Evolutionary conservation across 1,284 basidiomycete genomes (phyloP).

Genomic region (Sporisorium iseilematis-ciliati): DNA sequence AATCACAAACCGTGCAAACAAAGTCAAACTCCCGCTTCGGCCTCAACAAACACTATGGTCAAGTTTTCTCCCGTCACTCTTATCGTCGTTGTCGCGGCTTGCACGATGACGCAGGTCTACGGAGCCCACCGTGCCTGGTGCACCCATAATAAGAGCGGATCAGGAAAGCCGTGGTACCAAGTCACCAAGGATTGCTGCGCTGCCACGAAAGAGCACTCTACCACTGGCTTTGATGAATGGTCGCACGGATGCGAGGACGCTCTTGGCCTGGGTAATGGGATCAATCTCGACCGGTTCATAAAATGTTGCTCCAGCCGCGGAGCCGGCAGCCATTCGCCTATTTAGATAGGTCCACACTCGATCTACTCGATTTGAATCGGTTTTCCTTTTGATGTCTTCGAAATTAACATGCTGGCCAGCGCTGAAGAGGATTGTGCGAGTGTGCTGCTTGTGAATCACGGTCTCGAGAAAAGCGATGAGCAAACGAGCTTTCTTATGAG

Average conservation of each 20-base stretch:
- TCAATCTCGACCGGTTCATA: constrained; percentile 18
- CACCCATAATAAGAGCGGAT: constrained; percentile 1
- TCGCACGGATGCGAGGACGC: constrained; percentile 6
- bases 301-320: constrained; percentile 14
- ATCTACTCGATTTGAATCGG: no score
- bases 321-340: no score
- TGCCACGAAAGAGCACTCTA: constrained; percentile 10
- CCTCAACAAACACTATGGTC: no score
- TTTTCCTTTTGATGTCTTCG: no score
- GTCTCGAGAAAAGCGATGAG: no score
- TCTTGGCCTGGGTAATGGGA: constrained; percentile 9
- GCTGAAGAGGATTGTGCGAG: no score
- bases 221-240: constrained; percentile 16
- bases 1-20: no score
- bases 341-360: no score
- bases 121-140: constrained; percentile 5
- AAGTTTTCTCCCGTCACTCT: background rate
- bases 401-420: no score
- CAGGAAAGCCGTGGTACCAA: background rate
- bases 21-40: no score
- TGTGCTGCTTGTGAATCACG: no score
- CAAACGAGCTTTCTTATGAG: no score
- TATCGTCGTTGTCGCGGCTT: background rate
- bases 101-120: background rate
- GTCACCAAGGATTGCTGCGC: constrained; percentile 27